Evolutionary conservation across 495 filamentous ascomycete genomes (phyloP).

Genomic region (Cercophora samala): DNA sequence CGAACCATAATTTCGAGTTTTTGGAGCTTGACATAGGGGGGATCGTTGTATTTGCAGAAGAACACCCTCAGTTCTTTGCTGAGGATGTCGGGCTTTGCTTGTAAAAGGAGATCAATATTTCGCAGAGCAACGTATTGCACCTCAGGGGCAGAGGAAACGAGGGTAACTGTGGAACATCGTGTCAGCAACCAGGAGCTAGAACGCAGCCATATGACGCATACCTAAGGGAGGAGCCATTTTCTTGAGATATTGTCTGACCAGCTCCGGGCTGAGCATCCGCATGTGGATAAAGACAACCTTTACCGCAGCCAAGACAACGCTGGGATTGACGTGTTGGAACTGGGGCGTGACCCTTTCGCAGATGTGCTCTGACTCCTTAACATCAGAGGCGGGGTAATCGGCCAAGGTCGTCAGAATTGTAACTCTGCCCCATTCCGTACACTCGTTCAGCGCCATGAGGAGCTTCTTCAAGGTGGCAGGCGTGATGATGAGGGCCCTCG

Average conservation of each 20-base stretch:
- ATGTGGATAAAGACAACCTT: constrained; percentile 98
- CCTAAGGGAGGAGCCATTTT: constrained; percentile 98
- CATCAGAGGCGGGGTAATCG: constrained; percentile 78
- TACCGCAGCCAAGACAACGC: constrained; percentile 92
- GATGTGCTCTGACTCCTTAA: constrained; percentile 97
- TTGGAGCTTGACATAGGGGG: constrained; percentile 93
- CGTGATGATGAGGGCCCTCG: constrained; percentile 77
- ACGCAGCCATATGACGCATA: constrained; percentile 38
- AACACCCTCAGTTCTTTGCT: constrained; percentile 97
- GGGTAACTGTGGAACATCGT: constrained; percentile 61
- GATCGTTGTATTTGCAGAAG: constrained; percentile 99
- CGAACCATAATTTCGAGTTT: constrained; percentile 99
- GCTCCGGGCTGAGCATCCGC: constrained; percentile 73
- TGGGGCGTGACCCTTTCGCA: constrained; percentile 94
- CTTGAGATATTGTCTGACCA: constrained; percentile 78
- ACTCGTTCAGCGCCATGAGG: constrained; percentile 95
- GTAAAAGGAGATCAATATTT: constrained; percentile 92
- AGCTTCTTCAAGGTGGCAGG: constrained; percentile 84
- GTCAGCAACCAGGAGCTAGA: constrained; percentile 21
- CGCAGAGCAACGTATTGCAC: constrained; percentile 96
- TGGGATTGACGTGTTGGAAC: constrained; percentile 97
- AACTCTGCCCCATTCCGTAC: constrained; percentile 98
- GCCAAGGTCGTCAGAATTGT: constrained; percentile 89
- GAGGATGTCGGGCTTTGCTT: constrained; percentile 92
- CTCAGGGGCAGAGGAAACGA: constrained; percentile 92